A percentile compares a stretch with the other conserved stretches of the same genome.
These are phyloP conservation scores for Magnaporthiopsis rhizophila DNA, from an alignment of 2,329 filamentous ascomycete genomes.

Conservation along the genomic window DNA sequence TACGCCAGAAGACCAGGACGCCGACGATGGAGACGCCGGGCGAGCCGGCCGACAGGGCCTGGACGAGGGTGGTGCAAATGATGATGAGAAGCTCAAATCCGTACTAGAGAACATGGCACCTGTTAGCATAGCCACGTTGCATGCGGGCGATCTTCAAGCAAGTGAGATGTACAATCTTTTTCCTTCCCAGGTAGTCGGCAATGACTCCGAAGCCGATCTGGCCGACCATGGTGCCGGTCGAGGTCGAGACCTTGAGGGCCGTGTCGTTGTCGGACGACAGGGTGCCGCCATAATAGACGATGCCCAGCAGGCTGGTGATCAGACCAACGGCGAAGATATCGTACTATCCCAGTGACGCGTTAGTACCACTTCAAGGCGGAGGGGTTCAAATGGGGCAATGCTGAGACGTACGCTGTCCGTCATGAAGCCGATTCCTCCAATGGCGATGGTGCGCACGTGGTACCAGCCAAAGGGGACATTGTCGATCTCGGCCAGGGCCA, in stretches of 20 bases:
- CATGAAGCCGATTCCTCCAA: constrained; percentile 83
- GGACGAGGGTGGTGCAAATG: constrained; percentile 68
- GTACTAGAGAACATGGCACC: constrained; percentile 30
- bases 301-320: constrained; percentile 66
- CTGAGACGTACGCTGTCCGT: constrained; percentile 52
- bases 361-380: background rate
- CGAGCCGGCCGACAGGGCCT: constrained; percentile 58
- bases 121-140: background rate
- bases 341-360: constrained; percentile 33
- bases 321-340: constrained; percentile 73
- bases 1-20: constrained; percentile 72
- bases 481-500: constrained; percentile 75
- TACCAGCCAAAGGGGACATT: constrained; percentile 79
- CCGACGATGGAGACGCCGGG: constrained; percentile 55
- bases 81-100: constrained; percentile 74
- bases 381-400: background rate
- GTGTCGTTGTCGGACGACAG: constrained; percentile 65
- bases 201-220: constrained; percentile 74
- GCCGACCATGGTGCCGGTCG: constrained; percentile 73
- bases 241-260: constrained; percentile 79
- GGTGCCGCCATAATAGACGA: constrained; percentile 60
- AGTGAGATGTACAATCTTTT: constrained; percentile 13
- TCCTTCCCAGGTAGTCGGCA: constrained; percentile 58
- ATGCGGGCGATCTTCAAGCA: background rate
- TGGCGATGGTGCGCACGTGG: constrained; percentile 67